These are phyloP conservation scores for Diaporthe humulicola DNA, from an alignment of 2,329 filamentous ascomycete species.

Conservation along the genomic window DNA sequence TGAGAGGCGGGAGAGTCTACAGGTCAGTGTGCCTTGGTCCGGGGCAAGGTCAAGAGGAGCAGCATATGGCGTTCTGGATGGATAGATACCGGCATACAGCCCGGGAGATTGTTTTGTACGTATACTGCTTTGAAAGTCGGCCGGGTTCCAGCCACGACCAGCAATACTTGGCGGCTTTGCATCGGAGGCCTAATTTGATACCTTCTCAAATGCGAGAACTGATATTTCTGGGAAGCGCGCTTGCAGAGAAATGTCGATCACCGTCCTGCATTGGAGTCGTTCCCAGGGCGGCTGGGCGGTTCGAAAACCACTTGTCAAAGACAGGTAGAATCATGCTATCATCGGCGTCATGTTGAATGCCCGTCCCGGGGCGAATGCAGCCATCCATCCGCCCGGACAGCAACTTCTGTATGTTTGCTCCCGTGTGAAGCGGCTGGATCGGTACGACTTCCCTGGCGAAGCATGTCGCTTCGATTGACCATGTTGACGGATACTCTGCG, in stretches of 20 bases:
- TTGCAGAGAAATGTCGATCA: not conserved
- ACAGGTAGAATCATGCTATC: not conserved
- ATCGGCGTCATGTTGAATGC: not conserved
- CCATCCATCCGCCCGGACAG: not conserved
- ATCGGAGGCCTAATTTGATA: constrained; percentile 13
- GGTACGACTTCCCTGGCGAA: not conserved
- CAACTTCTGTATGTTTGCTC: not conserved
- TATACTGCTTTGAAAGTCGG: not conserved
- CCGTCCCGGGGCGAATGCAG: not conserved
- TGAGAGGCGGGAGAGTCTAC: not conserved
- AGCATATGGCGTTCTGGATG: constrained; percentile 30
- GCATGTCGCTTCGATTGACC: not conserved
- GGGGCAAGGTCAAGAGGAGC: not conserved
- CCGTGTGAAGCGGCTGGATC: not conserved
- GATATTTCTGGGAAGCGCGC: constrained; percentile 6
- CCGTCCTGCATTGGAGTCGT: not conserved
- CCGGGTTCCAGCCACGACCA: not conserved
- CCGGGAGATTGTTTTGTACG: not conserved
- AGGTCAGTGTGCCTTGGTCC: not conserved
- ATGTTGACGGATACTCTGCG: constrained; percentile 1
- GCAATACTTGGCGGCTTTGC: not conserved
- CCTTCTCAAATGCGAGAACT: not conserved
- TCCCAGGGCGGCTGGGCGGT: not conserved
- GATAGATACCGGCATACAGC: not conserved
- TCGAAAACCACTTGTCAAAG: not conserved